These are phyloP conservation scores for Sporisorium iseilematis-ciliati DNA, from an alignment of 1,284 basidiomycete genomes.

Conservation along the genomic window DNA sequence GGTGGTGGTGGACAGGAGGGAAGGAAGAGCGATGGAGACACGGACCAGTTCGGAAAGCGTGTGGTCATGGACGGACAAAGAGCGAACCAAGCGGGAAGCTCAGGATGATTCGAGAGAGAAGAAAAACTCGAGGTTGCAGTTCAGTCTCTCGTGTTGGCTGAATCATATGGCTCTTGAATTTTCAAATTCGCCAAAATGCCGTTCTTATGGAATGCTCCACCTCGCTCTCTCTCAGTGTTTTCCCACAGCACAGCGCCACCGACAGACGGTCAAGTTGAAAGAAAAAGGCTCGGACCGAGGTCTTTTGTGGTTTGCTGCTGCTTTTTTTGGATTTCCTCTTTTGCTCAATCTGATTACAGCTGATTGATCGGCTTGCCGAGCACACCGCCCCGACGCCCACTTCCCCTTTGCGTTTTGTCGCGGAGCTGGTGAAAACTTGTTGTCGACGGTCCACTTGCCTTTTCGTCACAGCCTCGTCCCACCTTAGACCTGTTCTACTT, in stretches of 20 bases:
- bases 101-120: not conserved
- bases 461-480: too few species aligned
- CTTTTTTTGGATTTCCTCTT: not conserved
- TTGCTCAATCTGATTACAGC: slow-evolving; percentile 14
- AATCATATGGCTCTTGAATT: slow-evolving; percentile 1
- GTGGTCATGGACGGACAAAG: not conserved
- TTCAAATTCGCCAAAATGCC: slow-evolving; percentile 1
- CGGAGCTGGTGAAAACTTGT: too few species aligned
- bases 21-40: too few species aligned
- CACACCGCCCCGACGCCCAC: not conserved
- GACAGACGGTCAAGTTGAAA: too few species aligned
- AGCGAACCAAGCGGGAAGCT: not conserved
- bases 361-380: slow-evolving; percentile 2
- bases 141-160: slow-evolving; percentile 1
- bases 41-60: not conserved
- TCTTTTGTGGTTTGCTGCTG: not conserved
- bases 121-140: not conserved
- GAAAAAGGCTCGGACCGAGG: slow-evolving; percentile 10
- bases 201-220: slow-evolving; percentile 2
- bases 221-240: not conserved
- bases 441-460: too few species aligned
- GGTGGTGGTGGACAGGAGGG: too few species aligned
- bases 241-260: slow-evolving; percentile 2
- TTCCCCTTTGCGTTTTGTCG: too few species aligned
- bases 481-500: too few species aligned